phyloP scores from a whole-genome alignment of 306 rosid species.

The Begonia masoniana region DNA sequence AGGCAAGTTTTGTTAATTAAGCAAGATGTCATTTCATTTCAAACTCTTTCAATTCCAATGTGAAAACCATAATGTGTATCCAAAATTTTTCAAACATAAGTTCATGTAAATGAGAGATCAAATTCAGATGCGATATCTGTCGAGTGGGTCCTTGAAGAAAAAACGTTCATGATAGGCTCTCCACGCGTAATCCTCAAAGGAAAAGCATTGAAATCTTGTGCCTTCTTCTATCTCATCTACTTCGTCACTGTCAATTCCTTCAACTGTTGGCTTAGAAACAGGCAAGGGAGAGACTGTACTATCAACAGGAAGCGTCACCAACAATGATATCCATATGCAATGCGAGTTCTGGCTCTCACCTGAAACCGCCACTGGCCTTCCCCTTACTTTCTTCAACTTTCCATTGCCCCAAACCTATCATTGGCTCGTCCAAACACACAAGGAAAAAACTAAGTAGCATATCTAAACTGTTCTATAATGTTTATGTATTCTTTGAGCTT shows the following conservation, averaged over 20 bases:
- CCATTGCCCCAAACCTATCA: constrained; percentile 92
- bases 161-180: constrained; percentile 50
- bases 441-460: neutral
- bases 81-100: no score
- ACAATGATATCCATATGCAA: constrained; percentile 44
- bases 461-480: neutral
- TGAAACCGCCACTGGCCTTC: constrained; percentile 42
- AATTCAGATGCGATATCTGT: constrained; percentile 37
- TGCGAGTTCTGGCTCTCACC: constrained; percentile 14
- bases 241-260: neutral
- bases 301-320: constrained; percentile 61
- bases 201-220: constrained; percentile 40
- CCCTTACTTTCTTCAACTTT: constrained; percentile 71
- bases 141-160: constrained; percentile 48
- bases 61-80: no score
- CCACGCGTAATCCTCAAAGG: constrained; percentile 85
- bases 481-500: no score
- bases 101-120: neutral
- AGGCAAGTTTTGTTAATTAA: no score
- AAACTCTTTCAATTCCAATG: no score
- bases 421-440: no score
- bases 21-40: no score
- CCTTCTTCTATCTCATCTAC: constrained; percentile 6
- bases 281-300: constrained; percentile 44
- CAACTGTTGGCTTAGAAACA: constrained; percentile 3